phyloP scores from a whole-genome alignment of 805 yeast species.

The Myxozyma nipponensis region DNA sequence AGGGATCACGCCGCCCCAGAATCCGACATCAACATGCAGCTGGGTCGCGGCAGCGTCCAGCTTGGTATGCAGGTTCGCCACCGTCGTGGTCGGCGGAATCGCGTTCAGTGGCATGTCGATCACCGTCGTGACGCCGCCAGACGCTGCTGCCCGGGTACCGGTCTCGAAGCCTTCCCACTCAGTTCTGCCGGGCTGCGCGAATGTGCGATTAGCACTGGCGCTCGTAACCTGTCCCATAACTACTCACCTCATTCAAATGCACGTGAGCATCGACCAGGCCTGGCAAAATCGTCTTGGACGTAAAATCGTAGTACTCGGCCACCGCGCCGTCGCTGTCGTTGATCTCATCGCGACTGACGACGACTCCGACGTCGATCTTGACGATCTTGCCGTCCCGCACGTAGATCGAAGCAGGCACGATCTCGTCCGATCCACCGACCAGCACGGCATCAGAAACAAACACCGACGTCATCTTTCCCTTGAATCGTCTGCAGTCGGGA shows the following conservation, averaged over 20 bases:
- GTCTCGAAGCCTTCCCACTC: slow-evolving; percentile 99
- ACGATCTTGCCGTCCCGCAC: slow-evolving; percentile 55
- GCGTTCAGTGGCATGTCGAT: slow-evolving; percentile 96
- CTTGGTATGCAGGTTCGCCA: slow-evolving; percentile 69
- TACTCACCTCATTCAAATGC: slow-evolving; percentile 66
- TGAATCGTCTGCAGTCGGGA: too few relatives aligned
- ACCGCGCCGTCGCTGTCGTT: slow-evolving; percentile 1
- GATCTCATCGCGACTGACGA: slow-evolving; percentile 15
- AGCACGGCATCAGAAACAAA: slow-evolving; percentile 31
- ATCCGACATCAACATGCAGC: slow-evolving; percentile 89
- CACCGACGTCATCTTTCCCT: too few relatives aligned
- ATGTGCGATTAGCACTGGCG: not conserved
- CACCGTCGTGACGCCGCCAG: slow-evolving; percentile 95
- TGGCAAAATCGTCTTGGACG: slow-evolving; percentile 70
- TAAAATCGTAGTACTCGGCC: slow-evolving; percentile 48
- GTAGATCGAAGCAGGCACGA: slow-evolving; percentile 33
- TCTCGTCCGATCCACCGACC: slow-evolving; percentile 20
- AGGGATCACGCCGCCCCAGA: slow-evolving; percentile 96
- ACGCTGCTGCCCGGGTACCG: slow-evolving; percentile 90
- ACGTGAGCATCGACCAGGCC: slow-evolving; percentile 94
- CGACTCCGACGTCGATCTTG: slow-evolving; percentile 39
- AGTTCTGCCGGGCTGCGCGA: slow-evolving; percentile 89
- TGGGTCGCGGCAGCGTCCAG: slow-evolving; percentile 74
- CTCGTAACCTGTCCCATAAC: not conserved
- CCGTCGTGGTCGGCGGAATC: slow-evolving; percentile 88